Base-by-base conservation (phyloP, 2,329 filamentous ascomycete species). In the Aspergillus pseudoglaucus region DNA sequence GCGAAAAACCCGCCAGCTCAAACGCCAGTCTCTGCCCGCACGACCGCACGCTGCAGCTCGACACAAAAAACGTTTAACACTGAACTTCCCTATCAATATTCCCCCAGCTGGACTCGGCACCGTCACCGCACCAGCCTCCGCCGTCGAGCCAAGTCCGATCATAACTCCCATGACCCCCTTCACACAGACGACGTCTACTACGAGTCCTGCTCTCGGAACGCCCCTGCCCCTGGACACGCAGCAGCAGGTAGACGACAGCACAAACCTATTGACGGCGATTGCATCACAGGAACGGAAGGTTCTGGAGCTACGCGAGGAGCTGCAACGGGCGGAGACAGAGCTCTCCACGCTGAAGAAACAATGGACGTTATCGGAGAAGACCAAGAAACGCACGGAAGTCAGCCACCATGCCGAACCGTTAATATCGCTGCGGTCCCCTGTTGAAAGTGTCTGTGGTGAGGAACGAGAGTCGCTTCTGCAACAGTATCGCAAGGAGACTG, bases 231-330 rank as follows among this genome's bases (percentile, higher is more conserved):
- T 64, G 40, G 63, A 68, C 43, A 59, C 62, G 12, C 37, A 22
- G 37, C 15, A 39, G 17, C 25, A 30, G 25, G 50, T 60, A 15
- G 68, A 73, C 33, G 81, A 84, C 52, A 74, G 81, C 45, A 79
- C 78, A 59, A 77, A 84, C 44, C 87, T 96, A 60, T 83, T 98
- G 55, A 90, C 89, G 52, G 87, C 90, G 48, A 86, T 98, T 59
- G 93, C 93, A 40, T 84, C 88, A 12, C 90, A 97, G 70, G 93
- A 98, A 72, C 80, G 93, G 48, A 84, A 83, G 56, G 91, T 98
- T 1, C 73, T 98, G 48, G 93, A 97, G 69, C 75, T 98, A 45
- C 86, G 84, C 50, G 93, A 98, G 66, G 91, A 97, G 67, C 75
- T 98, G n/a, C 73, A 76, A 20, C 84, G 84, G 50, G 91, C 93